Base-by-base conservation (phyloP, 371 early-diverging fungal species). In the Catenaria anguillulae region DNA sequence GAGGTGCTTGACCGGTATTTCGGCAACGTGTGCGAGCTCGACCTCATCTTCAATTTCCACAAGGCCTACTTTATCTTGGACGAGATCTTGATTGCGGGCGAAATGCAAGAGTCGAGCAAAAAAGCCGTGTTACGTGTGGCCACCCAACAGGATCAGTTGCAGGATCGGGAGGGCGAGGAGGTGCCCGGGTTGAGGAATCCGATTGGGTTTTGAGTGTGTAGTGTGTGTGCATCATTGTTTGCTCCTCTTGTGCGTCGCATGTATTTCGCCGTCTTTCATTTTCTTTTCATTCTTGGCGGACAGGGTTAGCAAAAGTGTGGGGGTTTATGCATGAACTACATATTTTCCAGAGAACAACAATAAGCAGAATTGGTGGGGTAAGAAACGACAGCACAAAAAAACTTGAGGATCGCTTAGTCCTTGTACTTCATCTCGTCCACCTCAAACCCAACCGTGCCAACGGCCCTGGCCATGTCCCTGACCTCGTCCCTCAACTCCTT, bases 1-100 rank as follows among this genome's bases (percentile, higher is more conserved):
- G 97, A 97, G 70, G 84, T 93, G 17, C 72, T 97, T 58, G 98
- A 97, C 75, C 86, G 90, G 64, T 94, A 92, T 74, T 50, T 26
- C 24, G 1, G 8, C 5, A 15, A 86, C 84, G 86, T 91, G 1
- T 90, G 92, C 68, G 92, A 90, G 62, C 74, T 91, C 55, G 92
- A 91, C 67, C 73, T 91, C 59, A 90, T 90, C 50, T 90, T 89
- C 74, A 85, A 90, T 67, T 90, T 89, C 67, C 84, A 91, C 64
- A 86, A 84, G 77, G 91, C 91, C 12, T 90, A 89, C 67, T 90
- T 84, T 67, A 82, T 89, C 31, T 66, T 90, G 63, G 90, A 92
- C 66, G 92, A 92, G 63, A 70, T 90, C 64, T 64, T 92, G 21
- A 81, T 88, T 65, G 84, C 85, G 4, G 92, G 92, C 21, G 90